A percentile compares a stretch with the other conserved stretches of the same genome.
phyloP scores from a whole-genome alignment of 371 early-diverging fungal species.

The Apophysomyces trapeziformis region DNA sequence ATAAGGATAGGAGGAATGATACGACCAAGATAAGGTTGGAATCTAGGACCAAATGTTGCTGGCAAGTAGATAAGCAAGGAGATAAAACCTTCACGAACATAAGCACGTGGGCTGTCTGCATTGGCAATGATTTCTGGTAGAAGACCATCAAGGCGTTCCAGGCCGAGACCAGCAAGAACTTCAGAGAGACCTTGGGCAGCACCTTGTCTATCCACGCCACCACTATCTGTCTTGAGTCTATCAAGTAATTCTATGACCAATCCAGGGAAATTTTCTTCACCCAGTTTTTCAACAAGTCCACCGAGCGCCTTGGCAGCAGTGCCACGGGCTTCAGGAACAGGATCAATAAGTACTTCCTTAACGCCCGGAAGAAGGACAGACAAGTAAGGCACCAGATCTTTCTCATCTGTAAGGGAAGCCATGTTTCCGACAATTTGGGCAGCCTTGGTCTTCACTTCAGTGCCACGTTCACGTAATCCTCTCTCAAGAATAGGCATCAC shows the following conservation, averaged over 20 bases:
- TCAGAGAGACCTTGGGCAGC: slow-evolving; percentile 98
- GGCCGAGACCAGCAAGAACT: slow-evolving; percentile 89
- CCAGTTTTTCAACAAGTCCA: slow-evolving; percentile 87
- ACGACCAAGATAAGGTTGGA: slow-evolving; percentile 87
- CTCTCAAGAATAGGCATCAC: slow-evolving; percentile 94
- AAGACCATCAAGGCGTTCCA: slow-evolving; percentile 85
- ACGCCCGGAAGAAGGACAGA: slow-evolving; percentile 83
- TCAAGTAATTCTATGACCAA: slow-evolving; percentile 84
- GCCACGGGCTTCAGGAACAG: slow-evolving; percentile 95
- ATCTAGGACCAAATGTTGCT: slow-evolving; percentile 89
- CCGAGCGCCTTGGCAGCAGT: slow-evolving; percentile 95
- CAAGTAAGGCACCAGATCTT: slow-evolving; percentile 91
- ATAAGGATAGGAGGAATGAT: slow-evolving; percentile 88
- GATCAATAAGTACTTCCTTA: slow-evolving; percentile 90
- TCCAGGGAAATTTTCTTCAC: slow-evolving; percentile 92
- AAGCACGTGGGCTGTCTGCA: slow-evolving; percentile 71
- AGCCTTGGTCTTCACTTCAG: slow-evolving; percentile 91
- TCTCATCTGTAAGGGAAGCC: slow-evolving; percentile 90
- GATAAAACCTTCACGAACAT: slow-evolving; percentile 96
- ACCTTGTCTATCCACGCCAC: slow-evolving; percentile 94
- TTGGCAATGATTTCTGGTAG: slow-evolving; percentile 91
- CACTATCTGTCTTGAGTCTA: slow-evolving; percentile 85
- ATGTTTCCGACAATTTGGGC: slow-evolving; percentile 98
- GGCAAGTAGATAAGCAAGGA: slow-evolving; percentile 94
- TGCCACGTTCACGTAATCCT: slow-evolving; percentile 88